phyloP scores from a whole-genome alignment of 2,329 filamentous ascomycete genomes.

The Ophiocordyceps camponoti-saundersi region DNA sequence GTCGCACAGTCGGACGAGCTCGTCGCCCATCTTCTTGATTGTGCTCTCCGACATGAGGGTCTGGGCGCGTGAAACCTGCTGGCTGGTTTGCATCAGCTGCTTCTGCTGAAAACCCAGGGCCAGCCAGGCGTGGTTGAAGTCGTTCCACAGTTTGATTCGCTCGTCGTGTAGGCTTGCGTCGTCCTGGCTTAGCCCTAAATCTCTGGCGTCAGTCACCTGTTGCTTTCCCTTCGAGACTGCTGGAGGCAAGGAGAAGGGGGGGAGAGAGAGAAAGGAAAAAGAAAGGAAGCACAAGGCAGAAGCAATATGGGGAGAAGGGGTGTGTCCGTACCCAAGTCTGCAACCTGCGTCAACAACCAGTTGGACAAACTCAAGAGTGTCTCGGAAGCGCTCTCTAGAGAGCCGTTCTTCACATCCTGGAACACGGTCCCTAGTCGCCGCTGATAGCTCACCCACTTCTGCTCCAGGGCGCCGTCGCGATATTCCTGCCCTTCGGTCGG shows the following conservation, averaged over 20 bases:
- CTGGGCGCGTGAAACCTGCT: conserved; percentile 38
- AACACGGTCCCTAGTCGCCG: conserved; percentile 50
- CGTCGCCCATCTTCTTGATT: conserved; percentile 65
- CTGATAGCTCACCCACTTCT: conserved; percentile 52
- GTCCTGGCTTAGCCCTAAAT: conserved; percentile 64
- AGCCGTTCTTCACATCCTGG: conserved; percentile 44
- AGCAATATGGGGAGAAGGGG: conserved; percentile 4
- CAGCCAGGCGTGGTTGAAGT: conserved; percentile 91
- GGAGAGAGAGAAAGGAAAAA: background rate
- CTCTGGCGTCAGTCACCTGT: conserved; percentile 5
- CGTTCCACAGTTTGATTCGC: conserved; percentile 73
- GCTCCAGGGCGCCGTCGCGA: conserved; percentile 40
- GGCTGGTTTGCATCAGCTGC: conserved; percentile 47
- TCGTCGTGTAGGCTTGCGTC: conserved; percentile 59
- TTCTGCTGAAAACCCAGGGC: conserved; percentile 69
- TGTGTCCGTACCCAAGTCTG: conserved; percentile 32
- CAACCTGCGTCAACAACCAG: conserved; percentile 38
- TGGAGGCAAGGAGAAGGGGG: background rate
- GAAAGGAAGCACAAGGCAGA: background rate
- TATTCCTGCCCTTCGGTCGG: conserved; percentile 32
- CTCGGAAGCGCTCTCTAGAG: conserved; percentile 31
- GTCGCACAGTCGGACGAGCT: conserved; percentile 71
- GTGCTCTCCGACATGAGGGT: conserved; percentile 50
- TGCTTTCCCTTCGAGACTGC: background rate
- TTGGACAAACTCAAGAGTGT: conserved; percentile 34